Evolutionary conservation across 139 green algal species (phyloP).

Genomic region (Deuterostichococcus epilithicus): DNA sequence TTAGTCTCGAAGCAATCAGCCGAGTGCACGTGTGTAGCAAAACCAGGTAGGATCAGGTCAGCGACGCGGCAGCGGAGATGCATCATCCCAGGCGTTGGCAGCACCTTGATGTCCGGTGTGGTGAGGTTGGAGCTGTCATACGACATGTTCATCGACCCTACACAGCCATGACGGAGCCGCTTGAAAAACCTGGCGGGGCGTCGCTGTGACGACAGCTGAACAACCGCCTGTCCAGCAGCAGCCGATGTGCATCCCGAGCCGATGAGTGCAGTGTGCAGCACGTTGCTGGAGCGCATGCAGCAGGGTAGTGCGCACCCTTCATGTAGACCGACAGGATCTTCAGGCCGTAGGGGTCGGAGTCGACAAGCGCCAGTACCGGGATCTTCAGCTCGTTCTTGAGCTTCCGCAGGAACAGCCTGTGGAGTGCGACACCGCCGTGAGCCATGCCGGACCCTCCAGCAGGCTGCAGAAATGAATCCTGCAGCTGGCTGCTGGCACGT

Average conservation of each 20-base stretch:
- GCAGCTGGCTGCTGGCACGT: too few relatives aligned
- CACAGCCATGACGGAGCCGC: neutral
- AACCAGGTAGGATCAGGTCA: too few relatives aligned
- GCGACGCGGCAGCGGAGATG: too few relatives aligned
- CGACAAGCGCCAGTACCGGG: slow-evolving; percentile 91
- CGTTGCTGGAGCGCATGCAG: too few relatives aligned
- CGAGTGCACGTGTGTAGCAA: neutral
- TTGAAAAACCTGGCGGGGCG: too few relatives aligned
- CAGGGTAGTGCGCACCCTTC: slow-evolving; percentile 67
- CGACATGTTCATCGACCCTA: slow-evolving; percentile 85
- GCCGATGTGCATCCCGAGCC: neutral
- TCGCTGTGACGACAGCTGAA: too few relatives aligned
- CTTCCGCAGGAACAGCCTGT: slow-evolving; percentile 84
- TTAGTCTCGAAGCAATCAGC: neutral
- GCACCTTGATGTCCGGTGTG: slow-evolving; percentile 75
- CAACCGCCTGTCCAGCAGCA: too few relatives aligned
- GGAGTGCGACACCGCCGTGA: too few relatives aligned
- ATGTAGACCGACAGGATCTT: slow-evolving; percentile 98
- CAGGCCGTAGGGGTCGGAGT: slow-evolving; percentile 93
- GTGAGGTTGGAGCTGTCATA: slow-evolving; percentile 90
- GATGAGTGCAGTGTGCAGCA: neutral
- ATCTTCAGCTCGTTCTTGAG: slow-evolving; percentile 83
- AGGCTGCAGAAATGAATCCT: too few relatives aligned
- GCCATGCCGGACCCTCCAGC: too few relatives aligned
- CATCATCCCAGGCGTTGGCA: neutral